Base-by-base conservation (phyloP, 805 yeast species). In the Candida glaebosa region DNA sequence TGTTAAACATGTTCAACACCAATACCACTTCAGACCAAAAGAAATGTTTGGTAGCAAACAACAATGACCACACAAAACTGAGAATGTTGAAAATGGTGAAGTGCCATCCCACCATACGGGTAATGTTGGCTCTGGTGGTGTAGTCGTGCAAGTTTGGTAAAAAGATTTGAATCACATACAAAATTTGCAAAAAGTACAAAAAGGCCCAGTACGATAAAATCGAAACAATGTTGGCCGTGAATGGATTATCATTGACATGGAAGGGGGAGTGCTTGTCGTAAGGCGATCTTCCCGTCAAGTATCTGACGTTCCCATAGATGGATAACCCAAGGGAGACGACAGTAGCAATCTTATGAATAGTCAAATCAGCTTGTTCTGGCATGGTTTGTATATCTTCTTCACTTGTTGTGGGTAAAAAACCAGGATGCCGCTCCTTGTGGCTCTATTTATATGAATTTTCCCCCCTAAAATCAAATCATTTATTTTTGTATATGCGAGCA, bases 211-310 rank as follows among this genome's bases (percentile, higher is more conserved):
- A 86, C 9, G 75, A 59, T 33, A 78, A 58, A 2, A 73, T 59
- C 12, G 79, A 66, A 10, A 78, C 43, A 9, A 72, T 57, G 44
- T 73, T 71, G 12, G 80, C 79, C 2, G 88, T 76, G 67, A 86
- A 86, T 10, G 95, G 93, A 2, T 93, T 87, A 51, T 74, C 68
- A 4, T 73, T 73, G 5, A 76, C 76, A 37, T 75, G 71, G 56
- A 68, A 72, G 22, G 79, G 77, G 42, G 71, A 68, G 47, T 73
- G 63, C 38, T 71, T 66, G 37, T 71, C 62, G 26, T 64, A 67
- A 17, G 73, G 71, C 34, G 75, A 68, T 41, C 79, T 69, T 32
- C 85, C 85, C 22, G 80, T 70, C 28, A 79, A 69, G 57, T 79
- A 78, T 43, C 76, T 70, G 43, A 80, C 48, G 45, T 78, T 72